Evolutionary conservation across 495 filamentous ascomycete genomes (phyloP), one percentile per base, ranked within the genome.

Genomic region (Beverwykella pulmonaria): DNA sequence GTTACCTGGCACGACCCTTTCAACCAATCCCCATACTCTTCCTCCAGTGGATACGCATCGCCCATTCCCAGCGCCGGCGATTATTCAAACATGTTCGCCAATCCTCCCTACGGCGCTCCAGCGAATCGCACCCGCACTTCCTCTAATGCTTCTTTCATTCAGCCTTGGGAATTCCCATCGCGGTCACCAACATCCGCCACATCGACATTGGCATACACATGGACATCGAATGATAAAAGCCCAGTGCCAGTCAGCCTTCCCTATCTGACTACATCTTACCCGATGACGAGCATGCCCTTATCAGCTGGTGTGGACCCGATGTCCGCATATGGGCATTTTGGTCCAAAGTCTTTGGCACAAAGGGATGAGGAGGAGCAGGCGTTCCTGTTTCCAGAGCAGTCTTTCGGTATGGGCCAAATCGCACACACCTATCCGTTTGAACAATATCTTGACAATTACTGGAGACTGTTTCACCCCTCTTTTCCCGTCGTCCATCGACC

Each of bases 401-500:
- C 57, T 58, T 67, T 63, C 63, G 70, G 70, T 69, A 69, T 68
- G 65, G 64, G 63, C 63, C 65, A 61, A 27, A 32, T 65, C 20
- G 54, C 63, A 25, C 39, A 65, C 54, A 63, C 58, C 55, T 68
- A 67, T 36, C 57, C 66, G 47, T 63, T 49, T 56, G 58, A 76
- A 59, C 70, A 78, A 56, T 79, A 77, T 74, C 67, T 80, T 53
- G 67, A 77, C 34, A 73, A 75, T 67, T 81, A 78, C 69, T 80
- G 79, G 79, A 72, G 66, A 56, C 68, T 71, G 56, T 77, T 79
- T 41, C 77, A 80, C 65, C 75, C 79, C 54, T 63, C 75, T 19
- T 78, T 77, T 63, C 77, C 79, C 27, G 70, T 80, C 44, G 59
- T 81, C 46, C 79, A 81, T 68, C 69, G 67, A 59, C 72, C 78